Evolutionary conservation across 768 basidiomycete species (phyloP), one percentile per base, ranked within the genome.

Genomic region (Tylopilus sp.): DNA sequence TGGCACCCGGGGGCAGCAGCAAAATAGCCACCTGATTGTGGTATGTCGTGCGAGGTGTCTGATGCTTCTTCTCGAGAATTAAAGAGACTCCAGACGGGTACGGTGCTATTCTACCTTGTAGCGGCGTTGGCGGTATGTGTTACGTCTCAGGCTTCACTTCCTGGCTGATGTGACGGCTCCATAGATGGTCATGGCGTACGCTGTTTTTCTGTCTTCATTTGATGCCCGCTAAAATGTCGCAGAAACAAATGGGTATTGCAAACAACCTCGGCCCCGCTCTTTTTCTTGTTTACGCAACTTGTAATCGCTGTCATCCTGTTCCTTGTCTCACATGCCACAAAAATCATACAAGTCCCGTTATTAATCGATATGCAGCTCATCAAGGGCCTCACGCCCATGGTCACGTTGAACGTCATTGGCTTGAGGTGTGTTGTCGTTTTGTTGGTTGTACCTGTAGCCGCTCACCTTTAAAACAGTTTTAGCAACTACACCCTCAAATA

Each of bases 201-300:
- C 50, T 50, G 61, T 40, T 53, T 64, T 55, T 61, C 47, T 22
- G 55, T 63, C 21, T 52, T 70, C 54, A 9, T 22, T 26, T 52
- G 39, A 56, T 52, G 35, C 53, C 45, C 48, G 55, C 51, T 61
- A 40, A 53, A 36, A 13, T 38, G 12, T 23, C 50, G 2, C 68
- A 91, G 89, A 35, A 92, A 92, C 61, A 92, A 94, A 87, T 91
- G 89, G 91, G 93, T 95, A 12, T 75, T 95, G 25, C 85, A 86
- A 65, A 70, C 71, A 20, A 89, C 91, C 17, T 66, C 75, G 13
- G 80, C 81, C 3, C 93, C 93, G 0, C 76, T 95, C 2, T 95
- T 95, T 74, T 94, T 95, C 77, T 77, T 95, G 15, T 83, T 87
- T 71, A 72, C 78, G 2, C 92, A 95, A 63, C 78, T 94, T 10